Base-by-base conservation (phyloP, 192 early-diverging fungal genomes). In the Coemansia sp. region DNA sequence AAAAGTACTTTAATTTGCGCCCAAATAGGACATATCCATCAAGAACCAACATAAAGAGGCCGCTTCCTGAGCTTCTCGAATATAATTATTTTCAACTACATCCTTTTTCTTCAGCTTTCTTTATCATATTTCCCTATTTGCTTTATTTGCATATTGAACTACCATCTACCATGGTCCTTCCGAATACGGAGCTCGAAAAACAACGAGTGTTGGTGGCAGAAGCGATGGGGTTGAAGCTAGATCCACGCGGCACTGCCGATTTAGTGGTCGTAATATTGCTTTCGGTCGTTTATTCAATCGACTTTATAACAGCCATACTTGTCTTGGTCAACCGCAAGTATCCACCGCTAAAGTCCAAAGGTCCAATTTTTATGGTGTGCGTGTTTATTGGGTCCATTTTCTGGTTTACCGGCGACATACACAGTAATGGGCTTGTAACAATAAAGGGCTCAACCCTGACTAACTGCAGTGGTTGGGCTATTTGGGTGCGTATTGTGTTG, bases 341-440 rank as follows among this genome's bases (percentile, higher is more conserved):
- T 42, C 66, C 78, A 31, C 78, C 78, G 46, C 62, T 81, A 1
- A 71, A 72, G 37, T 70, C 68, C 58, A 81, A 81, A 40, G 75
- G 66, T 58, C 69, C 72, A 12, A 7, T 56, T 5, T 37, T 81
- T 2, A 81, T 81, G 78, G 45, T 49, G 2, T 39, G 37, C 9
- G 56, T 63, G 23, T 25, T 73, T 9, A 25, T 60, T 1, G 42
- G 30, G 4, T 55, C 52, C 18, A 34, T 71, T 1, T 21, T 72
- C 30, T 81, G 68, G 69, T 81, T 71, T 62, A 45, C 40, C 9
- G 66, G 72, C 59, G 72, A 81, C 40, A 56, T 71, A 2, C 66
- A 67, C 1, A 51, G 59, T 34, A 81, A 75, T 34, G 78, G 78
- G 20, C 69, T 66, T 26, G 59, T 63, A 20, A 65, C 61, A n/a